Conservation (phyloP, 2,329 filamentous ascomycete genomes). For the Diaporthe sp. region DNA sequence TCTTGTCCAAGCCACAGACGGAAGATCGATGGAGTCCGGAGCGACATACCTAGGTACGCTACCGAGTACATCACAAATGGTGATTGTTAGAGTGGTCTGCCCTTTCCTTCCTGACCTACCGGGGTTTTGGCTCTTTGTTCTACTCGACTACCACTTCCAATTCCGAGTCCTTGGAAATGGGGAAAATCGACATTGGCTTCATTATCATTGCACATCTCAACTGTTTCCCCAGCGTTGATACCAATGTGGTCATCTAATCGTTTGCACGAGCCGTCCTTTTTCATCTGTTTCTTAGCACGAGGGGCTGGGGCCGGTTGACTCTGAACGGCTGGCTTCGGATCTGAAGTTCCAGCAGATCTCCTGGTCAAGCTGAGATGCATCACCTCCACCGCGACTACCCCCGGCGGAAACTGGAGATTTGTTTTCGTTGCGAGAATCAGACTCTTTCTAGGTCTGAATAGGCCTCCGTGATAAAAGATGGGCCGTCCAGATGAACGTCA, state of each 20-base stretch:
- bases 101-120: too few relatives aligned
- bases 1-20: background rate
- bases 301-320: too few relatives aligned
- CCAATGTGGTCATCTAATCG: background rate
- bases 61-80: background rate
- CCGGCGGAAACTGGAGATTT: background rate
- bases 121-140: background rate
- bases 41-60: background rate
- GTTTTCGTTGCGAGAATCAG: background rate
- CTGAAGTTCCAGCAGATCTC: background rate
- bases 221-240: too few relatives aligned
- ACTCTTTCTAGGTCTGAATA: conserved; percentile 4
- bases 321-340: background rate
- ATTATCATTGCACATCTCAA: fast-evolving
- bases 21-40: background rate
- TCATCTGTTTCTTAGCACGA: too few relatives aligned
- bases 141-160: background rate
- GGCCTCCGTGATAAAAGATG: background rate
- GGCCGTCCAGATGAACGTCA: background rate
- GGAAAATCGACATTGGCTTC: background rate
- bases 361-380: background rate
- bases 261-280: too few relatives aligned
- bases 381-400: background rate
- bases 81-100: background rate
- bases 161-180: background rate